Percentiles rank a stretch among this genome's conserved stretches.
These are phyloP conservation scores for Heliamphora exappendiculata DNA, from an alignment of 148 eudicot genomes.

Conservation along the genomic window DNA sequence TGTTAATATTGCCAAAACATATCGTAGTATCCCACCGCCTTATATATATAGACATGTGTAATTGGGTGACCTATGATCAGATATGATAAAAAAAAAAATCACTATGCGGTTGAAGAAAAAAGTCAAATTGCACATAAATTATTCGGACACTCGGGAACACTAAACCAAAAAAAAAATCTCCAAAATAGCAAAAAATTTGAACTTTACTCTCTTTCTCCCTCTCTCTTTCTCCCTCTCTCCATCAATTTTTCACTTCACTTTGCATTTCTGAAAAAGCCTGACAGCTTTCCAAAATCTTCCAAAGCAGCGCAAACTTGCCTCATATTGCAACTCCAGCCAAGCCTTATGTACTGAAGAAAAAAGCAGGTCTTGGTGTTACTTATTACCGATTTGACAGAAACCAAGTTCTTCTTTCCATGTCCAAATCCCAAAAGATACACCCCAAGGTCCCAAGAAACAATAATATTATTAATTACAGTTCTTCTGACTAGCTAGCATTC, in stretches of 20 bases:
- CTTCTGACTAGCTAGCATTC: too few relatives aligned
- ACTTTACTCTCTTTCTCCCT: conserved; percentile 25
- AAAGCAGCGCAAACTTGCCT: conserved; percentile 15
- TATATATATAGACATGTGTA: too few relatives aligned
- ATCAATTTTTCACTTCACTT: conserved; percentile 10
- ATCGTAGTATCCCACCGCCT: too few relatives aligned
- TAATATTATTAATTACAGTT: background rate
- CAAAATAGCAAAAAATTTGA: conserved; percentile 5
- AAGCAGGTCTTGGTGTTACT: background rate
- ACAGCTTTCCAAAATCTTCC: background rate
- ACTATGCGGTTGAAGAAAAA: too few relatives aligned
- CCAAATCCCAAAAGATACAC: background rate
- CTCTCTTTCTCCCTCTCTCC: too few relatives aligned
- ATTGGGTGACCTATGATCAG: too few relatives aligned
- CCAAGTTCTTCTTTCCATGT: background rate
- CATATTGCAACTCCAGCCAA: background rate
- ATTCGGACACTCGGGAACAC: too few relatives aligned
- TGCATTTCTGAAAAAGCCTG: conserved; percentile 9
- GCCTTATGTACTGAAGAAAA: background rate
- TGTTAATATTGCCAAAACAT: too few relatives aligned
- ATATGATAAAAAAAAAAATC: too few relatives aligned
- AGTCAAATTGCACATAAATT: too few relatives aligned
- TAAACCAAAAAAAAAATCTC: too few relatives aligned
- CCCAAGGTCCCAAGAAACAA: background rate
- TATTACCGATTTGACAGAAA: background rate